These are phyloP conservation scores for Yamagishiella unicocca DNA, from an alignment of 139 green algal genomes.

Conservation along the genomic window DNA sequence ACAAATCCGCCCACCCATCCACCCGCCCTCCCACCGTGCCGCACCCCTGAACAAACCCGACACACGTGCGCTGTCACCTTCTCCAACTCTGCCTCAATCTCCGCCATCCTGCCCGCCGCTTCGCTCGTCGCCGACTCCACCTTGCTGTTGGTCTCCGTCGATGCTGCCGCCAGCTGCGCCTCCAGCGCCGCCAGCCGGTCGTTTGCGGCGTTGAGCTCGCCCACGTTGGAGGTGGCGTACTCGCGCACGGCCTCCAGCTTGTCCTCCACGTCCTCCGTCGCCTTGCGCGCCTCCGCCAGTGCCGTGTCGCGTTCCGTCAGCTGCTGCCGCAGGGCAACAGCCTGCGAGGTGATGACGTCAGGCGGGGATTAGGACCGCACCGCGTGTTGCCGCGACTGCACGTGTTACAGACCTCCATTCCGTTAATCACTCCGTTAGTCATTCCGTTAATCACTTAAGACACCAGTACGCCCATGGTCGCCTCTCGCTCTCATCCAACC, in stretches of 20 bases:
- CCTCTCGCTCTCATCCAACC: no score
- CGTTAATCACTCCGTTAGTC: no score
- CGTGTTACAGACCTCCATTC: no score
- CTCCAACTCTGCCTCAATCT: constrained; percentile 2
- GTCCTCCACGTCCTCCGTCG: background rate
- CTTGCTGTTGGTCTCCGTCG: background rate
- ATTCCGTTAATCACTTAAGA: no score
- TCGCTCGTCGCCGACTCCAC: background rate
- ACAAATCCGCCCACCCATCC: no score
- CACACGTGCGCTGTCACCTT: constrained; percentile 7
- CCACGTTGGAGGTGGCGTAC: constrained; percentile 31
- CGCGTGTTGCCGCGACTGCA: no score
- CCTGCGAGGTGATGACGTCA: background rate
- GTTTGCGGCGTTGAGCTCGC: constrained; percentile 8
- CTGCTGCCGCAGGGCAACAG: background rate
- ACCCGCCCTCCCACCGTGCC: no score
- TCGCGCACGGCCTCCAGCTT: constrained; percentile 30
- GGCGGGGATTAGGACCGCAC: no score
- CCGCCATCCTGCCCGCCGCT: background rate
- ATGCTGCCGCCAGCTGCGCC: background rate
- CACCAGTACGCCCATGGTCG: no score
- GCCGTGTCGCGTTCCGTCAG: background rate
- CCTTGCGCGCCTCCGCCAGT: background rate
- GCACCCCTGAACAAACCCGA: no score
- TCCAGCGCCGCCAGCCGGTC: background rate